These are phyloP conservation scores for Davidsoniella neocaledoniae DNA, from an alignment of 2,329 filamentous ascomycete species.

Conservation along the genomic window DNA sequence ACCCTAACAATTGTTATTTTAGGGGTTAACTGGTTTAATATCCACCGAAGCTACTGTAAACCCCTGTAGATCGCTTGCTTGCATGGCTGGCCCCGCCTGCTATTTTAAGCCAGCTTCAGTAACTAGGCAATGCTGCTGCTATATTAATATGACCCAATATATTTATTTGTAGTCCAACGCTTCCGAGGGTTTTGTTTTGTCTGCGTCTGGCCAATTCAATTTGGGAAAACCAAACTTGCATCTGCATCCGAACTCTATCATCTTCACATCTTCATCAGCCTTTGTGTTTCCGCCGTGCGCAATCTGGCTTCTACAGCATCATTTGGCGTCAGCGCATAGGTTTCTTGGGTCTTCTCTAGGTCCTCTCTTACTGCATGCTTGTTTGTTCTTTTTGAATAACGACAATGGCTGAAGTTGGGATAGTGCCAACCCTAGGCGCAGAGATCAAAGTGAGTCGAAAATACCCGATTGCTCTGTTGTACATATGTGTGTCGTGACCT, in stretches of 20 bases:
- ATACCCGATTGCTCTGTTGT: neutral
- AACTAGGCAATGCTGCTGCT: neutral
- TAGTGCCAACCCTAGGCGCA: constrained; percentile 72
- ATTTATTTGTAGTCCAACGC: constrained; percentile 1
- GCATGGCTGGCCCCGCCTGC: neutral
- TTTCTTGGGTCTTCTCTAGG: constrained; percentile 2
- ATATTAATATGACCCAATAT: constrained; percentile 4
- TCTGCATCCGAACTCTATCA: neutral
- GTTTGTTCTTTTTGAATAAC: constrained; percentile 7
- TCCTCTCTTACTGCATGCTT: constrained; percentile 6
- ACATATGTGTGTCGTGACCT: neutral
- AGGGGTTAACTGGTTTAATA: neutral
- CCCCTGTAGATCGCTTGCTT: constrained; percentile 2
- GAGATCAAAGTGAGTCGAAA: constrained; percentile 69
- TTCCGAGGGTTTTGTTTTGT: constrained; percentile 7
- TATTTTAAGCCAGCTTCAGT: constrained; percentile 1
- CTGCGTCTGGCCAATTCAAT: neutral
- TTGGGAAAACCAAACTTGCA: neutral
- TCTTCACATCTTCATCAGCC: constrained; percentile 3
- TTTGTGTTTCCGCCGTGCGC: neutral
- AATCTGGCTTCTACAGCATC: neutral
- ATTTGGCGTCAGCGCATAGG: constrained; percentile 14
- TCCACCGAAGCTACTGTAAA: neutral
- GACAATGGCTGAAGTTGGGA: constrained; percentile 63
- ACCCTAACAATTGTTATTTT: neutral